phyloP scores from a whole-genome alignment of 169 alveolate species.

The Plasmodium gaboni region DNA sequence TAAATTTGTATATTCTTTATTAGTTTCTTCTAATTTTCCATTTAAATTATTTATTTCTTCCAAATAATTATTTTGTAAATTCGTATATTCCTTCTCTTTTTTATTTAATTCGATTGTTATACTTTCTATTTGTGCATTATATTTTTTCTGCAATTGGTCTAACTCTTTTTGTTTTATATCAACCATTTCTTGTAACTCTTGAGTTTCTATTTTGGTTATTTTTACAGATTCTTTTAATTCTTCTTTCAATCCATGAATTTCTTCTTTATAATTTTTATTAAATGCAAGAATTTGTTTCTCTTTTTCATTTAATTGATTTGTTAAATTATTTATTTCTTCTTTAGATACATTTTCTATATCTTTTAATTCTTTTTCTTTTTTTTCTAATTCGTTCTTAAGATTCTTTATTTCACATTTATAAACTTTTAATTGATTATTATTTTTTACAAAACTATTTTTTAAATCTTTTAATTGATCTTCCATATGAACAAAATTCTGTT shows the following conservation, averaged over 20 bases:
- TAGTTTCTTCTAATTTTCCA: conserved; percentile 30
- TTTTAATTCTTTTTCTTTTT: conserved; percentile 58
- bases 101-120: conserved; percentile 34
- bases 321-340: conserved; percentile 19
- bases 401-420: conserved; percentile 43
- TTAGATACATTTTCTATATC: conserved; percentile 27
- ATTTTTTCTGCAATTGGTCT: conserved; percentile 2
- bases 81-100: conserved; percentile 22
- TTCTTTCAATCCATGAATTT: background rate
- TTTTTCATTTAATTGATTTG: conserved; percentile 12
- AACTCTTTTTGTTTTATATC: conserved; percentile 33
- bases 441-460: conserved; percentile 22
- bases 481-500: conserved; percentile 31
- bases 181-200: conserved; percentile 1
- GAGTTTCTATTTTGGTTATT: background rate
- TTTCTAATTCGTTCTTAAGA: conserved; percentile 24
- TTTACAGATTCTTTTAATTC: background rate
- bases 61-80: conserved; percentile 17
- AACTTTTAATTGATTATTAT: conserved; percentile 24
- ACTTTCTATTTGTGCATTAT: conserved; percentile 12
- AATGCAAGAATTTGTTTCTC: background rate
- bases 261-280: background rate
- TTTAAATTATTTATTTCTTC: conserved; percentile 35
- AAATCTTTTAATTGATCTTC: conserved; percentile 53
- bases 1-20: conserved; percentile 3